Evolutionary conservation across 441 rosid genomes (phyloP), one percentile per base, ranked within the genome.

Genomic region (Populus trichocarpa): DNA sequence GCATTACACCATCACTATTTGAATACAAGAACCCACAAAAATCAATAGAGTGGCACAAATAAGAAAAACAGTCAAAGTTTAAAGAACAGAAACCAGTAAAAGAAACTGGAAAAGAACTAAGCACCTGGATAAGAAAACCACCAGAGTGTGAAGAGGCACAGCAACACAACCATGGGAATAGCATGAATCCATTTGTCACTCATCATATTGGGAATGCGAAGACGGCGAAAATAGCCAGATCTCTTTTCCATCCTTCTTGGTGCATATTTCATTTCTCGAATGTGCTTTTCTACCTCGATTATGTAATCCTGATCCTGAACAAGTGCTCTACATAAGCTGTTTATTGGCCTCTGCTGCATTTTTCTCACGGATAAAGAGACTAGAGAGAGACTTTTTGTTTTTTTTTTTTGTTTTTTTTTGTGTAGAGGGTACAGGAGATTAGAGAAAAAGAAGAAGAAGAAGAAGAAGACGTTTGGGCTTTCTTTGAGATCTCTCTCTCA

Each of bases 111-210:
- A 35, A 69, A n/a, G 7, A 46, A 14, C 20, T 14, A 46, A 1
- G 28, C 70, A 92, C 95, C 95, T 77, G 95, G 89, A 78, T 74
- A 78, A 69, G 94, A 90, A 84, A 88, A 85, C 79, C 84, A 81
- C 94, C 94, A 93, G 70, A 90, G 96, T 22, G 81, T 81, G 86
- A 88, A 80, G 87, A 89, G 74, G 69, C 87, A 83, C 80, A 90
- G 81, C n/a, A 89, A 71, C 22, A 87, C 70, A 69, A 87, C 69
- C 46, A 82, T 65, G 40, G 92, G 96, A 85, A 93, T 82, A 23
- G 78, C 83, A 68, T 89, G 94, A 76, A 90, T 70, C 86, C 84
- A 85, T 69, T 79, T 84, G 77, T 79, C 20, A 4, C 57, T 46
- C 57, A 4, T 13, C 57, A 46, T 46, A 14, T 13, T 46, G 57